Conservation (phyloP, 805 yeast genomes). For the Candida qinlingensis region DNA sequence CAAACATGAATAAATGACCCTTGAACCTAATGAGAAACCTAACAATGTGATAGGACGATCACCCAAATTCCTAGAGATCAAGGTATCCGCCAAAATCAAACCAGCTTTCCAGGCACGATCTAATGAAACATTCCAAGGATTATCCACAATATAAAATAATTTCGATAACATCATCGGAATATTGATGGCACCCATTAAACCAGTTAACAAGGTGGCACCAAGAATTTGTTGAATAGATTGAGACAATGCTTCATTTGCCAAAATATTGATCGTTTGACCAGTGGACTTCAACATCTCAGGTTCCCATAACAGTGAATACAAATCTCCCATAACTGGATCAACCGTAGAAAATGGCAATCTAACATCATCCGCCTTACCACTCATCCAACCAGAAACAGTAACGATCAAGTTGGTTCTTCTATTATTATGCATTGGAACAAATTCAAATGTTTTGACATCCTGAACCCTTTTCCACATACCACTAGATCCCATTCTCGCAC, state of each 20-base stretch:
- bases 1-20: slow-evolving; percentile 86
- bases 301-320: slow-evolving; percentile 91
- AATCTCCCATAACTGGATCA: slow-evolving; percentile 97
- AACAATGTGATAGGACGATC: slow-evolving; percentile 87
- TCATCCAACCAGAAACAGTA: slow-evolving; percentile 98
- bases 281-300: slow-evolving; percentile 94
- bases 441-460: slow-evolving; percentile 88
- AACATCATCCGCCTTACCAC: slow-evolving; percentile 90
- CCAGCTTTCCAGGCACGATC: slow-evolving; percentile 99
- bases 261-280: slow-evolving; percentile 92
- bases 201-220: slow-evolving; percentile 85
- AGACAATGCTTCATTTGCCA: slow-evolving; percentile 89
- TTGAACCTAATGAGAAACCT: slow-evolving; percentile 91
- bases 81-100: slow-evolving; percentile 80
- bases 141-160: slow-evolving; percentile 82
- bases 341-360: slow-evolving; percentile 93
- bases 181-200: slow-evolving; percentile 89
- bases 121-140: slow-evolving; percentile 96
- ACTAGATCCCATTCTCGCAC: slow-evolving; percentile 79
- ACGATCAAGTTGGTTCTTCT: slow-evolving; percentile 80
- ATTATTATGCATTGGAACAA: slow-evolving; percentile 87
- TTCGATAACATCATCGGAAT: slow-evolving; percentile 89
- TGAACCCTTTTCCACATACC: slow-evolving; percentile 89
- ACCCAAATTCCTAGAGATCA: slow-evolving; percentile 83
- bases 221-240: slow-evolving; percentile 93